Evolutionary conservation across 2,329 filamentous ascomycete species (phyloP).

Genomic region (Fusarium pseudoanthophilum): DNA sequence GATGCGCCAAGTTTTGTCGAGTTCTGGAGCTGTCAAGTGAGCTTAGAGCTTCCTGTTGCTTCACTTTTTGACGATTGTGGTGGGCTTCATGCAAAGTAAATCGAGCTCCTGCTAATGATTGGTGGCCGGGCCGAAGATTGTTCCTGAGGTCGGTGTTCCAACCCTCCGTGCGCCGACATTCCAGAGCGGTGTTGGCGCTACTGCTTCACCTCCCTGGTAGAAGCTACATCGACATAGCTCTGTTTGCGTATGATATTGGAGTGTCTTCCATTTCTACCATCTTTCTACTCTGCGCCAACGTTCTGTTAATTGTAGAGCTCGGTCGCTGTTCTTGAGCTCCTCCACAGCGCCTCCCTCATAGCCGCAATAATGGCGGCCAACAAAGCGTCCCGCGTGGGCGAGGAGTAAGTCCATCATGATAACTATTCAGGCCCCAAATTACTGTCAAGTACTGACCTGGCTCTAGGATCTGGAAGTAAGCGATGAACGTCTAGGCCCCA

Average conservation of each 20-base stretch:
- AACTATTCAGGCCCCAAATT: slow-evolving; percentile 2
- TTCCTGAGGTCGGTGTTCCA: slow-evolving; percentile 45
- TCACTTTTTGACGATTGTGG: slow-evolving; percentile 18
- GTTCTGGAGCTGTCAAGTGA: slow-evolving; percentile 15
- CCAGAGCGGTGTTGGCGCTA: slow-evolving; percentile 36
- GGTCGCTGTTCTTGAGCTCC: not conserved
- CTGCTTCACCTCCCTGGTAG: slow-evolving; percentile 29
- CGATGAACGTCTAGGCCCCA: slow-evolving; percentile 29
- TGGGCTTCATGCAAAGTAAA: slow-evolving; percentile 36
- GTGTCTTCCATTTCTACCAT: not conserved
- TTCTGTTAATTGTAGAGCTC: not conserved
- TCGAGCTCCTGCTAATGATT: slow-evolving; percentile 41
- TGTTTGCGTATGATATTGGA: not conserved
- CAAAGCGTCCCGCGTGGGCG: slow-evolving; percentile 70
- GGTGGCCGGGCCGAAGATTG: slow-evolving; percentile 50
- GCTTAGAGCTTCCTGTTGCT: slow-evolving; percentile 28
- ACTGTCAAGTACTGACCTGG: slow-evolving; percentile 43
- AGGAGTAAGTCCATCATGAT: slow-evolving; percentile 62
- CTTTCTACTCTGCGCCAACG: not conserved
- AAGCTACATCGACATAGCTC: slow-evolving; percentile 11
- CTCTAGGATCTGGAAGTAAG: slow-evolving; percentile 91
- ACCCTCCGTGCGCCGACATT: slow-evolving; percentile 41
- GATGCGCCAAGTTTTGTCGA: slow-evolving; percentile 8
- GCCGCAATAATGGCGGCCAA: slow-evolving; percentile 63
- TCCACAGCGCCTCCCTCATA: not conserved